A percentile compares a stretch with the other conserved stretches of the same genome.
phyloP scores from a whole-genome alignment of 805 yeast genomes.

The Pichia rugopelliculosa region DNA sequence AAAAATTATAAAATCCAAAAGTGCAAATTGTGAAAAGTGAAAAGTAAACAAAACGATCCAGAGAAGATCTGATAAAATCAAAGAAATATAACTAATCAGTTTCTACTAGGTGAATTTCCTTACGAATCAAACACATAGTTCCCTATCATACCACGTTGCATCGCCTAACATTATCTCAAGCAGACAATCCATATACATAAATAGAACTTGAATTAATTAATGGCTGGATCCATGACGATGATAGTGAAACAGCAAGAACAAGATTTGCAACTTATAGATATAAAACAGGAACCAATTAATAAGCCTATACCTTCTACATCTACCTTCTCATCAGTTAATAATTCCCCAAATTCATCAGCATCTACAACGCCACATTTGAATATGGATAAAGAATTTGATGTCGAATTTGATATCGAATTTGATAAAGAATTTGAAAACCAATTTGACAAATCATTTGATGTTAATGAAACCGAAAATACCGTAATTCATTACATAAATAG shows the following conservation, averaged over 20 bases:
- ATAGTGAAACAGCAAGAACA: neutral
- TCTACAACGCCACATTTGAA: neutral
- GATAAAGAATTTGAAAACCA: neutral
- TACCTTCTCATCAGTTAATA: neutral
- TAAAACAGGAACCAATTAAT: neutral
- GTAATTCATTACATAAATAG: neutral
- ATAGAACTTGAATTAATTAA: neutral
- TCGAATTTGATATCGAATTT: neutral
- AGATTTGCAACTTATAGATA: neutral
- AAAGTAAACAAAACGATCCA: conserved; percentile 1
- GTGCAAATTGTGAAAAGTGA: too few species aligned
- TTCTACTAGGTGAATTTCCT: too few species aligned
- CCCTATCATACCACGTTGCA: too few species aligned
- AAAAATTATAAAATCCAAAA: too few species aligned
- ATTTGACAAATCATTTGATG: neutral
- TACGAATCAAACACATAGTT: too few species aligned
- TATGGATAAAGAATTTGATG: neutral
- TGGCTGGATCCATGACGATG: neutral
- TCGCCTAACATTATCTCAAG: too few species aligned
- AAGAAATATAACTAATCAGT: neutral
- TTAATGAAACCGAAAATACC: conserved; percentile 2
- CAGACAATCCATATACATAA: too few species aligned
- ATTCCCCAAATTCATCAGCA: neutral
- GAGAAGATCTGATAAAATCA: neutral
- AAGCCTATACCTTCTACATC: neutral